phyloP scores from a whole-genome alignment of 768 basidiomycete species.

The Boletus pseudo-olivaceus region DNA sequence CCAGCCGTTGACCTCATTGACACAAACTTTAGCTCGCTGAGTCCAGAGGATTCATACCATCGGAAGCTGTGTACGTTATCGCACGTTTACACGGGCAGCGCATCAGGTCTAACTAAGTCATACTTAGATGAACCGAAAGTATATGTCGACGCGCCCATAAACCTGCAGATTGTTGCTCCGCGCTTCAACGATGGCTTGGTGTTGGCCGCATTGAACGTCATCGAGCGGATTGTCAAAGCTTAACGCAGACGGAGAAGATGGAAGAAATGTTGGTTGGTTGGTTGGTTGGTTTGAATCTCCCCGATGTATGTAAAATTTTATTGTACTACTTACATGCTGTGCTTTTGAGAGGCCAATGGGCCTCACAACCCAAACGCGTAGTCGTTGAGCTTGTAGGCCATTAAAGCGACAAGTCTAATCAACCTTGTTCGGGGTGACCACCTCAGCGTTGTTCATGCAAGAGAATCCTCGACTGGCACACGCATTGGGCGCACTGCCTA shows the following conservation, averaged over 20 bases:
- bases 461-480: too few species aligned
- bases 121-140: constrained; percentile 23
- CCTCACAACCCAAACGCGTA: too few species aligned
- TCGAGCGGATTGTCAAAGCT: constrained; percentile 16
- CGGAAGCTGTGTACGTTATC: constrained; percentile 14
- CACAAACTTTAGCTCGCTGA: constrained; percentile 7
- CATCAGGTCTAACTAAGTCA: neutral
- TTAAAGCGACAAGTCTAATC: too few species aligned
- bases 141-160: constrained; percentile 18
- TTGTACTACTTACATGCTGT: neutral
- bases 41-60: constrained; percentile 23
- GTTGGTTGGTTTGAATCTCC: too few species aligned
- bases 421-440: too few species aligned
- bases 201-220: constrained; percentile 20
- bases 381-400: too few species aligned
- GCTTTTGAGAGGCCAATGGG: neutral
- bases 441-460: too few species aligned
- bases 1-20: constrained; percentile 21
- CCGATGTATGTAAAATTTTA: neutral
- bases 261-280: too few species aligned
- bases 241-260: too few species aligned
- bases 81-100: neutral
- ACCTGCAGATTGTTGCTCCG: constrained; percentile 20
- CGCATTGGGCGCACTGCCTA: too few species aligned
- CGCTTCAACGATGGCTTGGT: constrained; percentile 28